These are phyloP conservation scores for Striga asiatica DNA, from an alignment of 257 asterid genomes.

Conservation along the genomic window DNA sequence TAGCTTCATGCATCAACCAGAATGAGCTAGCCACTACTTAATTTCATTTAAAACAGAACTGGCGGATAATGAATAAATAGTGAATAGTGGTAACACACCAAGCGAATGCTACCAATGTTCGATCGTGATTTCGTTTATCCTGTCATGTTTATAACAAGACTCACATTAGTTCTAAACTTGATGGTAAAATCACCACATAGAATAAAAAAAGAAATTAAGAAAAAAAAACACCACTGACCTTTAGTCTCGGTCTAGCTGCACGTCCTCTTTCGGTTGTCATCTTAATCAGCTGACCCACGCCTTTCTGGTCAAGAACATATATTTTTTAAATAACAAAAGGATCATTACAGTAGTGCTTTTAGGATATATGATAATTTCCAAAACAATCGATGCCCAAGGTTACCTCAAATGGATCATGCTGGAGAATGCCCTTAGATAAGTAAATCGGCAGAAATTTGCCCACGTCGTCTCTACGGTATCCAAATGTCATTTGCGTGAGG, in stretches of 20 bases:
- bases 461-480: conserved; percentile 92
- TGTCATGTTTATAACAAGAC: too few species aligned
- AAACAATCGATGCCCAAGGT: not conserved
- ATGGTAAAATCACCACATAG: too few species aligned
- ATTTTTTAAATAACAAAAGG: not conserved
- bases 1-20: too few species aligned
- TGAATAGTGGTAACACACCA: too few species aligned
- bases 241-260: conserved; percentile 79
- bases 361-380: not conserved
- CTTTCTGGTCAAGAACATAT: conserved; percentile 89
- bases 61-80: too few species aligned
- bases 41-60: too few species aligned
- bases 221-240: conserved; percentile 30
- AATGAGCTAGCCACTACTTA: too few species aligned
- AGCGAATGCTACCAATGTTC: too few species aligned
- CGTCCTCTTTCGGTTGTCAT: conserved; percentile 89
- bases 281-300: conserved; percentile 90
- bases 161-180: too few species aligned
- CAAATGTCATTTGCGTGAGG: conserved; percentile 94
- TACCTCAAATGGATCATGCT: conserved; percentile 88
- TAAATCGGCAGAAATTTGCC: conserved; percentile 89
- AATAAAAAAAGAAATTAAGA: not conserved
- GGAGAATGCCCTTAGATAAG: conserved; percentile 83
- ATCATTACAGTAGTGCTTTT: not conserved
- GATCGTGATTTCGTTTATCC: too few species aligned